Base-by-base conservation (phyloP, 805 yeast genomes). In the Candida ficus region DNA sequence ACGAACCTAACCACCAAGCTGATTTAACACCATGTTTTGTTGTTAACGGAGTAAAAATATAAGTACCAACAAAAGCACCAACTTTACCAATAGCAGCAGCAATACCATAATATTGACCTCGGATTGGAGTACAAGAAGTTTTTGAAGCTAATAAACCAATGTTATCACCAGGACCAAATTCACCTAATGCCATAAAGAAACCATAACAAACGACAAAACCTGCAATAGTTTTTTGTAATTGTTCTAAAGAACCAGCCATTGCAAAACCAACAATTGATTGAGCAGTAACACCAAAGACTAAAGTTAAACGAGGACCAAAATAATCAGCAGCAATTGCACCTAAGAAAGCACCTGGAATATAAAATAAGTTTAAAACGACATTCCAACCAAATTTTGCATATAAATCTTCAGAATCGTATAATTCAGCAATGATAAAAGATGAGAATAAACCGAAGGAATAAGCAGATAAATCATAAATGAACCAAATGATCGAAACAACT, bases 101-200 rank as follows among this genome's bases (percentile, higher is more conserved):
- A 52, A 88, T 71, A 54, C 93, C 93, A 58, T 90, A 90, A 64
- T 83, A 86, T 54, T 84, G 84, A 43, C 96, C 97, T 67, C 97
- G 80, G 42, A 89, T 75, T 18, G 95, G 80, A 9, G 96, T 81
- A 33, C 96, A 83, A 35, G 81, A 74, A 7, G 95, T 83, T 64
- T 89, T 89, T 31, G 95, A 75, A 17, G 95, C 95, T 47, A 90
- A 70, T 41, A 85, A 66, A 51, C 97, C 97, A 61, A 85, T 83
- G 64, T 85, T 87, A 64, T 89, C 87, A 66, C 97, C 98, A 12
- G 95, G 90, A 23, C 96, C 95, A 62, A 90, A 84, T 63, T 91
- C 97, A 55, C 97, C 97, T 36, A 87, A 70, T 7, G 95, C 71
- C 60, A 78, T 68, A 62, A 88, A 91, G 49, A 91, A 79, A 67